Conservation (phyloP, 768 basidiomycete species). For the Lanmaoa rubissima region DNA sequence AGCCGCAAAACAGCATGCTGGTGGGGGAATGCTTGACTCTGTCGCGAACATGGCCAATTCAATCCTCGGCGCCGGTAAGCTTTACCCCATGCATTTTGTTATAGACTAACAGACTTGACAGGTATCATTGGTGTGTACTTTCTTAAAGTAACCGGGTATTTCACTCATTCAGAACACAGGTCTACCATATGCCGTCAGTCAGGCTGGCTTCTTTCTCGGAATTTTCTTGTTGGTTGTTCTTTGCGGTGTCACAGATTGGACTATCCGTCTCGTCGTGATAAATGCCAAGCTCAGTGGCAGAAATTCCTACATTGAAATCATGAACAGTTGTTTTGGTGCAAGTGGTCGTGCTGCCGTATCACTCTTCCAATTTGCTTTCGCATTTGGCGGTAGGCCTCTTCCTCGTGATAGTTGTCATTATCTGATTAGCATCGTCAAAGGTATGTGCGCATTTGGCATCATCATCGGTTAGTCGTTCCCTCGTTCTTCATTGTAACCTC, state of each 20-base stretch:
- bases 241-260: slow-evolving; percentile 93
- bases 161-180: slow-evolving; percentile 44
- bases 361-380: slow-evolving; percentile 96
- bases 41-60: slow-evolving; percentile 96
- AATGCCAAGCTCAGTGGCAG: slow-evolving; percentile 96
- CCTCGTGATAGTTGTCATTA: not conserved
- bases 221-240: slow-evolving; percentile 77
- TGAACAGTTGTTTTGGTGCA: slow-evolving; percentile 89
- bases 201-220: slow-evolving; percentile 92
- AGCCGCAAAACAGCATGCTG: slow-evolving; percentile 59
- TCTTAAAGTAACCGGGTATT: not conserved
- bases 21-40: slow-evolving; percentile 76
- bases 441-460: slow-evolving; percentile 98
- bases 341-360: slow-evolving; percentile 93
- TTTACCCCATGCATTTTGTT: not conserved
- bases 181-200: slow-evolving; percentile 89
- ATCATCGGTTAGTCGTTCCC: slow-evolving; percentile 60
- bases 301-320: slow-evolving; percentile 90
- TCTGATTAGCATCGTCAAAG: slow-evolving; percentile 37
- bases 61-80: slow-evolving; percentile 85
- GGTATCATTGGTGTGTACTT: slow-evolving; percentile 67
- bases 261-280: slow-evolving; percentile 91
- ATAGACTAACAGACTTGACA: slow-evolving; percentile 29
- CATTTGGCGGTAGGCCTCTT: slow-evolving; percentile 76
- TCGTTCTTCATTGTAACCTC: not conserved